Conservation (phyloP, 1,139 yeast genomes). For the Diutina scorzettiae region DNA sequence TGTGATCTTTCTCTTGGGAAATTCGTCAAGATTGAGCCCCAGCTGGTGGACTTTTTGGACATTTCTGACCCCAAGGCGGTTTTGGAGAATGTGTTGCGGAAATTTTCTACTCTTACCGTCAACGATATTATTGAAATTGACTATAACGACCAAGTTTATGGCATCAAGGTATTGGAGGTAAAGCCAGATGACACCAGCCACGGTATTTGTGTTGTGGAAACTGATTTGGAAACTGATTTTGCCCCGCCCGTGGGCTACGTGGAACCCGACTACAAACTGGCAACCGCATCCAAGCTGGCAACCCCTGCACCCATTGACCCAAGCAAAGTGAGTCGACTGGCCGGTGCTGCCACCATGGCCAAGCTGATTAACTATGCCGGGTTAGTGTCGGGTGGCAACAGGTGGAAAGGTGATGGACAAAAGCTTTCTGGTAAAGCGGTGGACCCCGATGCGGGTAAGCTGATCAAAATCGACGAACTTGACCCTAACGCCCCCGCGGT, state of each 20-base stretch:
- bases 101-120: slow-evolving; percentile 79
- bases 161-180: slow-evolving; percentile 76
- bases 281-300: slow-evolving; percentile 19
- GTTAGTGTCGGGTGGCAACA: slow-evolving; percentile 40
- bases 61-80: slow-evolving; percentile 96
- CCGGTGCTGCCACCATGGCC: slow-evolving; percentile 71
- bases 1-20: slow-evolving; percentile 78
- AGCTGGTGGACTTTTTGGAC: slow-evolving; percentile 83
- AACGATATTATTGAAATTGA: slow-evolving; percentile 77
- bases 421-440: slow-evolving; percentile 57
- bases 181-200: slow-evolving; percentile 58
- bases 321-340: slow-evolving; percentile 25
- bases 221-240: slow-evolving; percentile 93
- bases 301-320: slow-evolving; percentile 22
- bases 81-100: slow-evolving; percentile 78
- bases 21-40: slow-evolving; percentile 92
- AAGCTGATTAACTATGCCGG: slow-evolving; percentile 58
- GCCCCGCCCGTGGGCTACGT: slow-evolving; percentile 99
- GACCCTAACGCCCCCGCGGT: slow-evolving; percentile 53
- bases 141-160: slow-evolving; percentile 71
- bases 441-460: slow-evolving; percentile 10
- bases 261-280: slow-evolving; percentile 59
- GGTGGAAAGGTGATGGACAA: slow-evolving; percentile 48
- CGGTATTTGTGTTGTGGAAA: slow-evolving; percentile 90
- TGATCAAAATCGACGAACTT: slow-evolving; percentile 23